Evolutionary conservation across 129 eudicot genomes (phyloP).

Genomic region (Helianthus annuus): HanXRQr2.0-SUNRISE NC_035438.2:24799777-24800276

Average conservation of each 20-base stretch:
- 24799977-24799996: neutral
- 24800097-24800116: constrained; percentile 7
- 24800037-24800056: neutral
- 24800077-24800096: neutral
- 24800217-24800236: no score
- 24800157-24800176: neutral
- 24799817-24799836: no score
- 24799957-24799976: neutral
- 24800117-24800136: constrained; percentile 18
- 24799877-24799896: no score
- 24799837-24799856: no score
- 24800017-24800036: neutral
- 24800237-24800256: constrained; percentile 22
- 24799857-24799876: no score
- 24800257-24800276: constrained; percentile 32
- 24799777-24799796: no score
- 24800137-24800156: constrained; percentile 29
- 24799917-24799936: constrained; percentile 4
- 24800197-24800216: no score
- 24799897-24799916: neutral
- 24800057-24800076: constrained; percentile 11
- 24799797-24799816: no score
- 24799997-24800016: constrained; percentile 12
- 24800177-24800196: no score
- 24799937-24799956: constrained; percentile 5